Evolutionary conservation across 176 grass and related monocot genomes (phyloP), one percentile per base, ranked within the genome.

Genomic region (Ensete ventricosum): DNA sequence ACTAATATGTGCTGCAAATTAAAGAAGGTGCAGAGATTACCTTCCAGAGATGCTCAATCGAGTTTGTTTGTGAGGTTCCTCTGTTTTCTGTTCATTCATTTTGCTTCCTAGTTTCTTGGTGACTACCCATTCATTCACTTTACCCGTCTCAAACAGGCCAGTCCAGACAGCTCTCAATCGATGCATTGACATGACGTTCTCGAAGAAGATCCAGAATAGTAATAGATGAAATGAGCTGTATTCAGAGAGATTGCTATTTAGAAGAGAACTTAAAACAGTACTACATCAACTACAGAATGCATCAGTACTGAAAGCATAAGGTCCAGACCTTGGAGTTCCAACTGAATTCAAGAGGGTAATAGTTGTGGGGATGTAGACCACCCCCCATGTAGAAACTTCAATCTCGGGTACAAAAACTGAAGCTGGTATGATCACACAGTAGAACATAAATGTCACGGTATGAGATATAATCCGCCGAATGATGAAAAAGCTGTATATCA

Each of bases 41-140:
- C 63, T 65, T 65, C 63, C 63, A 0, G 1, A 65, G 85, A 85
- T 69, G 62, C 85, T 67, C 81, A 65, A 53, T 87, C 68, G 11
- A 79, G 69, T 82, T 88, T 80, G 67, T 83, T 85, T 43, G n/a
- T 1, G 57, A 85, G 63, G 16, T 86, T 88, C 14, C 17, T 88
- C 54, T 72, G 34, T n/a, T 26, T 65, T 65, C 43, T 89, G 82
- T 70, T 65, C 82, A 76, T 59, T 73, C 26, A 84, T 19, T 23
- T 69, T 87, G 52, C 49, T 58, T 54, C 94, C 94, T 22, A 93
- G 67, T 60, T 93, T 97, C 74, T 97, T 86, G 13, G 94, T 97
- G 80, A 97, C 94, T 25, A 98, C 85, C 90, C 94, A 98, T 73
- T 98, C 90, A 73, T 98, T 93, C 73, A 98, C 94, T 82, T 88